Percentiles rank a stretch among this genome's conserved stretches.
Evolutionary conservation across 352 stramenopile genomes (phyloP).

Genomic region (Globisporangium ultimum): DNA sequence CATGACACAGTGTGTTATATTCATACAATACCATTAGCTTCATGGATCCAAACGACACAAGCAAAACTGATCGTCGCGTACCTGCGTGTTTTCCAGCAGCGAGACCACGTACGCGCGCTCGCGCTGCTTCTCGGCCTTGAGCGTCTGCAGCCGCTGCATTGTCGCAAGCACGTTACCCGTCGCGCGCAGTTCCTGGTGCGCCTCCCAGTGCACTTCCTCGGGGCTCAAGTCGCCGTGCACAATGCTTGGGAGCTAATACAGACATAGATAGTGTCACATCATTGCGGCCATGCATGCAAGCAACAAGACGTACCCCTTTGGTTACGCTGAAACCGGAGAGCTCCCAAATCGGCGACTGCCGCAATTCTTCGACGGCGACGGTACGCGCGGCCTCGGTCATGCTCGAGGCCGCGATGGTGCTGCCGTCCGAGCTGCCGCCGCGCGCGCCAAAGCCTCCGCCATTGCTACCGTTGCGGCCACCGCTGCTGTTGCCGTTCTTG

Average conservation of each 20-base stretch:
- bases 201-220: slow-evolving; percentile 61
- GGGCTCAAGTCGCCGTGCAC: slow-evolving; percentile 56
- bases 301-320: slow-evolving; percentile 47
- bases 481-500: slow-evolving; percentile 16
- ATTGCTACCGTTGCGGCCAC: slow-evolving; percentile 12
- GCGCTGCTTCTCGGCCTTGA: slow-evolving; percentile 42
- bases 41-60: too few species aligned
- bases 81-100: slow-evolving; percentile 40
- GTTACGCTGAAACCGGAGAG: slow-evolving; percentile 63
- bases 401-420: slow-evolving; percentile 8
- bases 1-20: too few species aligned
- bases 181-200: slow-evolving; percentile 55
- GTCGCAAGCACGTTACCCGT: slow-evolving; percentile 37
- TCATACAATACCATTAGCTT: too few species aligned
- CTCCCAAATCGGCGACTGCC: slow-evolving; percentile 44
- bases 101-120: slow-evolving; percentile 45
- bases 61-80: too few species aligned
- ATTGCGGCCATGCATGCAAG: neutral
- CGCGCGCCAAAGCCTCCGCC: neutral
- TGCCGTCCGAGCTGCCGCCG: slow-evolving; percentile 7
- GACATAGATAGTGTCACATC: too few species aligned
- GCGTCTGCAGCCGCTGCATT: slow-evolving; percentile 32
- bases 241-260: slow-evolving; percentile 44
- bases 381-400: slow-evolving; percentile 49
- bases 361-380: slow-evolving; percentile 58